phyloP scores from a whole-genome alignment of 306 rosid genomes.

The Medicago arabica region DNA sequence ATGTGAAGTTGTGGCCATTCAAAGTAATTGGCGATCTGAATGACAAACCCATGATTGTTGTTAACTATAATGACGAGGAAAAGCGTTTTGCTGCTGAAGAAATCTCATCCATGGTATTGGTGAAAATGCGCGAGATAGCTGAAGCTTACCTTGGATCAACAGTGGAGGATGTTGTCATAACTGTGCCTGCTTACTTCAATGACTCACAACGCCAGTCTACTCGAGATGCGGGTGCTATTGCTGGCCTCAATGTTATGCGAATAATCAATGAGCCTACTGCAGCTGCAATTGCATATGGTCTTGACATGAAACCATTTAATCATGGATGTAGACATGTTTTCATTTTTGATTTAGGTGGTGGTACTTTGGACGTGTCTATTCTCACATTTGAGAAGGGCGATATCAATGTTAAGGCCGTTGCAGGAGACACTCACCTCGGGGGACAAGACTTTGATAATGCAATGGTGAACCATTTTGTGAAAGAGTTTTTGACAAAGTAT shows the following conservation, averaged over 20 bases:
- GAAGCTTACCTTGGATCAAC: no score
- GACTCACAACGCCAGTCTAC: constrained; percentile 34
- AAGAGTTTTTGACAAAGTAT: no score
- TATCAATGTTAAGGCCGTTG: not conserved
- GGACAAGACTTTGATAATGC: no score
- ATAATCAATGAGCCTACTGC: constrained; percentile 41
- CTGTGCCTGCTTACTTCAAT: constrained; percentile 40
- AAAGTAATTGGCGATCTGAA: not conserved
- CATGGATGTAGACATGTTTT: not conserved
- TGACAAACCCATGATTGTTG: no score
- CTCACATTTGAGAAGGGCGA: not conserved
- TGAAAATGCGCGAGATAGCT: no score
- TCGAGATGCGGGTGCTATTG: constrained; percentile 31
- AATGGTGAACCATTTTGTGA: no score
- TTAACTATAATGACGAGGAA: no score
- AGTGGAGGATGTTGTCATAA: constrained; percentile 15
- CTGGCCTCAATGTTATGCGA: not conserved
- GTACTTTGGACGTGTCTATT: constrained; percentile 41
- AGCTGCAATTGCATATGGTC: constrained; percentile 37
- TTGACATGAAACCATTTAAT: not conserved
- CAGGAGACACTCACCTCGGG: no score
- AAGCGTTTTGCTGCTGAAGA: no score
- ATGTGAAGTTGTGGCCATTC: constrained; percentile 42
- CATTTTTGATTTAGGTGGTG: constrained; percentile 37
- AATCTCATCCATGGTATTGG: no score